Evolutionary conservation across 495 filamentous ascomycete genomes (phyloP), one percentile per base, ranked within the genome.

Genomic region (Podospora pseudopauciseta): DNA sequence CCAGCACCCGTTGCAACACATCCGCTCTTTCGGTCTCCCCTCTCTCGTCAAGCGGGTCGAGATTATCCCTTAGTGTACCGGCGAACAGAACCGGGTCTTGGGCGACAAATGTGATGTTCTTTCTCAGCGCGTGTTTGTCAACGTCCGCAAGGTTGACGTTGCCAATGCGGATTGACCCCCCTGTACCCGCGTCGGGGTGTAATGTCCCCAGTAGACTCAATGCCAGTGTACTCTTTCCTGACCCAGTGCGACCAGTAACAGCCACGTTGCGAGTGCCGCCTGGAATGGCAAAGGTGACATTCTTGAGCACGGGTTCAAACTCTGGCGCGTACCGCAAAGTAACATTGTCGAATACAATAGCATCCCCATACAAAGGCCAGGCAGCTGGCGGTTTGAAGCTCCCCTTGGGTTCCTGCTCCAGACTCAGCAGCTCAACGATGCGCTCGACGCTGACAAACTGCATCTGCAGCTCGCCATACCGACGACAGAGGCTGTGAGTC

Each of bases 381-480:
- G 81, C 83, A 0, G 89, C 87, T 20, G 92, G 90, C 1, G 92
- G 91, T 5, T 83, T 71, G 16, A 91, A 75, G 3, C 85, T 82
- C 7, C 92, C 92, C 3, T 78, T 78, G 0, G 87, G 80, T 76
- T 96, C 92, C 73, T 91, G 86, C 53, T 92, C 90, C 2, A 94
- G 83, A 66, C 90, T 83, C 2, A 93, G 82, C 0, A 94, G 80
- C 72, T 95, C 92, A 28, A 93, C 87, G 3, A 96, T 86, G 28
- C 92, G 85, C 77, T 96, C 92, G 2, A 96, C 91, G 0, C 90
- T 93, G 16, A 94, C 92, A 69, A 94, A 94, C 71, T 93, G 89
- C 91, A 96, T 94, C 79, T 94, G 91, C 28, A 96, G 83, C 71
- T 90, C 85, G 32, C 92, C 92, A 69, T 95, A 96, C 63, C 86